A percentile compares a stretch with the other conserved stretches of the same genome.
Conservation (phyloP, 306 rosid species). For the Dicorynia guianensis region DNA sequence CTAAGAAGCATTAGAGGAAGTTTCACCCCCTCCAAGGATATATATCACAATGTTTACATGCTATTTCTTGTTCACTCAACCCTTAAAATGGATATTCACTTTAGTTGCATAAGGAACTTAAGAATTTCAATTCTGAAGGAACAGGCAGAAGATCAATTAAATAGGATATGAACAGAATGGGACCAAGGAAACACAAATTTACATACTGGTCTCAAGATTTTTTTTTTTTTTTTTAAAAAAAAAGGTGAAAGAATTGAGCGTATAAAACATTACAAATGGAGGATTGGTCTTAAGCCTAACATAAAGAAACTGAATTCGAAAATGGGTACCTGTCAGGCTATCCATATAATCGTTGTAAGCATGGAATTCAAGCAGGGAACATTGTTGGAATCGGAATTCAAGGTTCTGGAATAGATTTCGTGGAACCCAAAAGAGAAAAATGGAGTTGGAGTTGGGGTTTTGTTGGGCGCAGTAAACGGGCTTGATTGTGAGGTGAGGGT, state of each 20-base stretch:
- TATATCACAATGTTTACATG: constrained; percentile 17
- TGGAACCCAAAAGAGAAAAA: constrained; percentile 50
- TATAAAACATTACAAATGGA: not conserved
- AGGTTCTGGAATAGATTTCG: constrained; percentile 41
- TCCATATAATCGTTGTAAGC: constrained; percentile 4
- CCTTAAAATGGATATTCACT: constrained; percentile 31
- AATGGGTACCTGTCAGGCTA: constrained; percentile 51
- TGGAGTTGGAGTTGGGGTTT: constrained; percentile 50
- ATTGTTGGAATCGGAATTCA: constrained; percentile 32
- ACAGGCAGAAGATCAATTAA: constrained; percentile 15
- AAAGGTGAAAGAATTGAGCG: not conserved
- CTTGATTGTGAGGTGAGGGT: constrained; percentile 50
- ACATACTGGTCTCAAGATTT: not conserved
- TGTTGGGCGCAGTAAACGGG: constrained; percentile 37
- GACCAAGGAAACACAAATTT: constrained; percentile 21
- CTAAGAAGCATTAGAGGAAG: constrained; percentile 24
- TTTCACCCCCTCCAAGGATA: not conserved
- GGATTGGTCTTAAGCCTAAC: not conserved
- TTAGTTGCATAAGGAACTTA: constrained; percentile 39
- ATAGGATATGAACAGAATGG: constrained; percentile 1
- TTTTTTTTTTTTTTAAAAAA: too few relatives aligned
- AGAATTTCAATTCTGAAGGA: constrained; percentile 35
- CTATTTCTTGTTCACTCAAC: constrained; percentile 6
- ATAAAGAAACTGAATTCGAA: constrained; percentile 18
- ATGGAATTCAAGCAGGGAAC: constrained; percentile 31